phyloP scores from a whole-genome alignment of 352 stramenopile genomes.

The Pythium aristosporum region DNA sequence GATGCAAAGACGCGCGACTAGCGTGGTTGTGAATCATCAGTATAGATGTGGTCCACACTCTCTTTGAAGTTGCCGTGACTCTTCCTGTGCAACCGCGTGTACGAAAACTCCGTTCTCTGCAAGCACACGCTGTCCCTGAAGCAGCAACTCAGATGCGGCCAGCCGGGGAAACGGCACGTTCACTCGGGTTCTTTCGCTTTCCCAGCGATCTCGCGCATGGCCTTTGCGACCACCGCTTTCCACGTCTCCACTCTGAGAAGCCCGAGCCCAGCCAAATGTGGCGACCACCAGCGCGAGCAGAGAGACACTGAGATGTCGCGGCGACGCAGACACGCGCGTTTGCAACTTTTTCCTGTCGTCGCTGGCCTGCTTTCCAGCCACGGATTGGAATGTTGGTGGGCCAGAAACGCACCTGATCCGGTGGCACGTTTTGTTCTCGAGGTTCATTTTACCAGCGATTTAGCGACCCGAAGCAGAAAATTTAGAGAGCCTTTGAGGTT shows the following conservation, averaged over 20 bases:
- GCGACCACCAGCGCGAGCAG: constrained; percentile 4
- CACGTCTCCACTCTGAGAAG: background rate
- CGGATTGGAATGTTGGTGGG: background rate
- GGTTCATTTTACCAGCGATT: background rate
- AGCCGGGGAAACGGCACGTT: background rate
- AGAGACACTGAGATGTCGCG: constrained; percentile 6
- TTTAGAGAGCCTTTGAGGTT: too few relatives aligned
- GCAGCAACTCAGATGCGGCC: too few relatives aligned
- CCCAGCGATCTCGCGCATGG: background rate
- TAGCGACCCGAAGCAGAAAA: background rate
- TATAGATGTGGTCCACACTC: constrained; percentile 19
- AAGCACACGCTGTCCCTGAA: too few relatives aligned
- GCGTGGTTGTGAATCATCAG: constrained; percentile 12
- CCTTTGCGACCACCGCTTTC: constrained; percentile 2
- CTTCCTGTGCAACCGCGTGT: constrained; percentile 11
- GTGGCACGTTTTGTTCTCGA: background rate
- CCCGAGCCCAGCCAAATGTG: background rate
- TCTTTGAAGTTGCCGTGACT: constrained; percentile 20
- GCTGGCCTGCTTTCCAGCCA: too few relatives aligned
- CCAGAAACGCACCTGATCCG: background rate
- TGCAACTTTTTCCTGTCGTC: constrained; percentile 5
- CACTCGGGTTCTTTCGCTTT: background rate
- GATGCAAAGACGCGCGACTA: constrained; percentile 4
- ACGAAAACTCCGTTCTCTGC: background rate
- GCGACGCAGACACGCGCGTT: constrained; percentile 12